These are phyloP conservation scores for Micromonas pusilla DNA, from an alignment of 139 green algal genomes.

Conservation along the genomic window DNA sequence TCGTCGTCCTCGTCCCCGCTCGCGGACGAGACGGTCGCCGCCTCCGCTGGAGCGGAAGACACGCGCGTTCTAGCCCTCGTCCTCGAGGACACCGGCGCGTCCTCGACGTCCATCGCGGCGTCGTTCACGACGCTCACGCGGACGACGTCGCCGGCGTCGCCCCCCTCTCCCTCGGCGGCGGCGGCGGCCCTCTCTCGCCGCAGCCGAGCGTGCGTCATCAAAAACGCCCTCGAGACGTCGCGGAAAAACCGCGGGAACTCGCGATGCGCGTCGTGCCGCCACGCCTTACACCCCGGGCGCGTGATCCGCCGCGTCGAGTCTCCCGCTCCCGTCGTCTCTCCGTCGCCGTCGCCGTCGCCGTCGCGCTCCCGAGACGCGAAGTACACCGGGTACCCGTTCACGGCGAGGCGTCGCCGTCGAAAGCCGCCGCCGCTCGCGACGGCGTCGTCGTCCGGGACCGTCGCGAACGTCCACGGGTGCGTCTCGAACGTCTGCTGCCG, in stretches of 20 bases:
- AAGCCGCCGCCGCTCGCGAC: neutral
- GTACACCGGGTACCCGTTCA: neutral
- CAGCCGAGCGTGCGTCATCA: neutral
- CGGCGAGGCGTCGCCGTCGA: neutral
- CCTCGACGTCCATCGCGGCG: neutral
- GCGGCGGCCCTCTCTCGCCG: neutral
- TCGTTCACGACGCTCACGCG: neutral
- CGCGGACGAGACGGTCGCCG: no score
- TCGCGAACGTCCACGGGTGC: constrained; percentile 33
- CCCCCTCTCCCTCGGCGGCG: neutral
- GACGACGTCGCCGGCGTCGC: neutral
- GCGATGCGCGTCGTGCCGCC: no score
- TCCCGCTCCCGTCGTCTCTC: neutral
- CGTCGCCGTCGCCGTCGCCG: neutral
- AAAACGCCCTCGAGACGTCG: neutral
- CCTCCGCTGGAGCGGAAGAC: no score
- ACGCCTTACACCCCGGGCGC: no score
- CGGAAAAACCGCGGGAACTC: neutral
- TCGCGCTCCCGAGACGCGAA: neutral
- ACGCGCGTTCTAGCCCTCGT: no score
- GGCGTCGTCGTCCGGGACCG: neutral
- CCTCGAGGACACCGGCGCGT: no score
- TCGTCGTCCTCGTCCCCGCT: neutral
- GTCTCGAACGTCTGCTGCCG: constrained; percentile 35
- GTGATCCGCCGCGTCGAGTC: neutral